Base-by-base conservation (phyloP, 257 asterid genomes). In the Asclepias syriaca region DNA sequence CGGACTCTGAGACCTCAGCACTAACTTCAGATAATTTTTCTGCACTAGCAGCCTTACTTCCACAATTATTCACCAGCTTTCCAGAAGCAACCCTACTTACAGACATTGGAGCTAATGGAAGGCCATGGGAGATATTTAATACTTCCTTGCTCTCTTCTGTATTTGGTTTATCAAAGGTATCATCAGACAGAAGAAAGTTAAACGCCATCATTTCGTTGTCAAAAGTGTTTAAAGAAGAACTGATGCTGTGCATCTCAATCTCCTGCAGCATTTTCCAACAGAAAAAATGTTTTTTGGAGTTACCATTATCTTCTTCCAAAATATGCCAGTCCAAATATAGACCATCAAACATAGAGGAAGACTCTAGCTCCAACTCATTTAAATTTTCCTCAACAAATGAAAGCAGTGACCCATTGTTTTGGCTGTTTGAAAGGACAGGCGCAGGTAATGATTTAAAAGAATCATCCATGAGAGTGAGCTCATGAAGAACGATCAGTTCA, bases 251-350 rank as follows among this genome's bases (percentile, higher is more conserved):
- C 67, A 81, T 77, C 55, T 86, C 92, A 71, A 84, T 84, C 65
- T 86, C 92, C 81, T 78, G 77, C 68, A 72, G 66, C 77, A 82
- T 66, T 81, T 79, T 85, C 81, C 83, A 79, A 69, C 81, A 78
- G 73, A 87, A 76, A 63, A 84, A 77, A 82, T 81, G 77, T 79
- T 75, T 80, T 57, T 53, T 75, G 45, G 78, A 75, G 77, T 74
- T 81, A 69, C 80, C 73, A 64, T 76, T 83, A 77, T 81, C 92
- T 70, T 84, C 96, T 77, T 84, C 94, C 66, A 90, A 78, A 73
- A 90, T 79, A 86, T 83, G 79, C 98, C 98, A 95, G 78, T 95
- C 98, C 54, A 95, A 90, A 84, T 95, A 95, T 58, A 95, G 83
- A 72, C 85, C 81, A 83, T 95, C 98, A 67, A 90, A 88, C 71